A percentile compares a stretch with the other conserved stretches of the same genome.
Conservation (phyloP, 805 yeast genomes). For the Yueomyces sp. region DNA sequence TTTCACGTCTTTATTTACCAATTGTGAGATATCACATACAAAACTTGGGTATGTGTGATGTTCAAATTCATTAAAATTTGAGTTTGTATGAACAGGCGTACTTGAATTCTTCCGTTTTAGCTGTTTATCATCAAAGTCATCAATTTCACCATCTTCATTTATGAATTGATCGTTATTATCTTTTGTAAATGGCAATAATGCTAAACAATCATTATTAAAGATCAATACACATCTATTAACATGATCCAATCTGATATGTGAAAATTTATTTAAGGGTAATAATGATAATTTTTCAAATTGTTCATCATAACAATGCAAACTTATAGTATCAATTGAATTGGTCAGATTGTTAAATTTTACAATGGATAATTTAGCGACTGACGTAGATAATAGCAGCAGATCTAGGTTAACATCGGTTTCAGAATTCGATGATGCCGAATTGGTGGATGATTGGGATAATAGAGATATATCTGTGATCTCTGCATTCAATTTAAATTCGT, state of each 20-base stretch:
- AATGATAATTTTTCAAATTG: conserved; percentile 39
- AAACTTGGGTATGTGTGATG: conserved; percentile 30
- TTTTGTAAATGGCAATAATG: conserved; percentile 41
- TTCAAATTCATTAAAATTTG: neutral
- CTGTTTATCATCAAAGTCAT: neutral
- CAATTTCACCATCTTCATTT: conserved; percentile 3
- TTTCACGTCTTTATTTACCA: conserved; percentile 39
- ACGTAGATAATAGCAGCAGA: conserved; percentile 51
- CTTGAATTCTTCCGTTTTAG: neutral
- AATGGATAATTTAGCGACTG: conserved; percentile 65
- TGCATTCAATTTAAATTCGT: conserved; percentile 67
- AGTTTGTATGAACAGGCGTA: neutral
- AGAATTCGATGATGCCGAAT: too few species aligned
- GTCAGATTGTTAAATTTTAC: conserved; percentile 50
- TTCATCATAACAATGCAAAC: conserved; percentile 79
- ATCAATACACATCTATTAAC: conserved; percentile 40
- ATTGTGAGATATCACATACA: conserved; percentile 39
- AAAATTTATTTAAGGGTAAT: conserved; percentile 17
- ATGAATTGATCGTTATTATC: neutral
- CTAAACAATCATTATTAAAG: conserved; percentile 54
- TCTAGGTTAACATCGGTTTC: conserved; percentile 35
- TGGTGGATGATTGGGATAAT: conserved; percentile 27
- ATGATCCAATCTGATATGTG: conserved; percentile 51
- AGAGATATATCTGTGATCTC: conserved; percentile 43
- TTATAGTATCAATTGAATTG: conserved; percentile 52